A percentile compares a stretch with the other conserved stretches of the same genome.
Conservation (phyloP, 441 rosid genomes). For the Sinapis alba region DNA sequence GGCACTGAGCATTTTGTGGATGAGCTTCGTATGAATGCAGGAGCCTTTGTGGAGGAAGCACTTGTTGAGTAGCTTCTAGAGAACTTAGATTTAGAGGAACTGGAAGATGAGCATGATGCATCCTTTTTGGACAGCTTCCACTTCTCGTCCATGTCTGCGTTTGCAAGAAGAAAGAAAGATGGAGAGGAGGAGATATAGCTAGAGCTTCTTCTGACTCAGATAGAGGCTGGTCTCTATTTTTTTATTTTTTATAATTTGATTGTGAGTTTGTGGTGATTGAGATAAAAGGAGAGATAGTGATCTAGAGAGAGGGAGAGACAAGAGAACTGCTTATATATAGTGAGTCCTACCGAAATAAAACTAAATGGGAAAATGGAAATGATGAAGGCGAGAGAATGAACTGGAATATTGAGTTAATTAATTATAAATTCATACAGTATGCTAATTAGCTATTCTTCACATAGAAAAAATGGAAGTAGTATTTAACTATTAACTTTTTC, state of each 20-base stretch:
- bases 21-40: conserved; percentile 55
- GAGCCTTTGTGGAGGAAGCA: conserved; percentile 59
- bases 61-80: conserved; percentile 71
- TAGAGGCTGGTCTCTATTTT: not conserved
- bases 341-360: conserved; percentile 18
- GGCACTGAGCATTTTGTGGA: conserved; percentile 51
- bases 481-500: not conserved
- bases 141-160: conserved; percentile 62
- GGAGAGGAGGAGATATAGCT: not conserved
- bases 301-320: conserved; percentile 21
- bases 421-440: not conserved
- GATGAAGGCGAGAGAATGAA: conserved; percentile 16
- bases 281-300: conserved; percentile 32
- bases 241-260: conserved; percentile 10
- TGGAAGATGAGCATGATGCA: conserved; percentile 42
- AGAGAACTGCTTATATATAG: conserved; percentile 13
- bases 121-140: conserved; percentile 72
- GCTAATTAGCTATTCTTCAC: not conserved
- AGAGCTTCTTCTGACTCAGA: not conserved
- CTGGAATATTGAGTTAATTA: not conserved
- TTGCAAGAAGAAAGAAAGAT: not conserved
- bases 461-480: conserved; percentile 1
- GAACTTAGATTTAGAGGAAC: conserved; percentile 50
- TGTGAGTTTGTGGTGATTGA: conserved; percentile 39
- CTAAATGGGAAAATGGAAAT: conserved; percentile 9